Conservation (phyloP, 768 basidiomycete species). For the Trametes gibbosa region DNA sequence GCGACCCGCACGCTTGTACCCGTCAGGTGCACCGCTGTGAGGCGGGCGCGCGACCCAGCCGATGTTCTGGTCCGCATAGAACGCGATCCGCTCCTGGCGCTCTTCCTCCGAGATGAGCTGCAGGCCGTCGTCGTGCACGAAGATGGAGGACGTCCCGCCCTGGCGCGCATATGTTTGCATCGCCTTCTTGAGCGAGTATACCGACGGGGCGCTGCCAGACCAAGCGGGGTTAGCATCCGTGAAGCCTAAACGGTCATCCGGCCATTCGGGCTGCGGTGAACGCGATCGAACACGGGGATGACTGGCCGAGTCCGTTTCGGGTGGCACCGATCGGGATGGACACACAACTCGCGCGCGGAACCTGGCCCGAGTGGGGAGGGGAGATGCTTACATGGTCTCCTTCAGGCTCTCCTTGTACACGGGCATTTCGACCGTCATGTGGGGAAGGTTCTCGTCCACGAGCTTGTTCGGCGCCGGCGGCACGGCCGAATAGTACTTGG, state of each 20-base stretch:
- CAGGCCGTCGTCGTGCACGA: conserved; percentile 83
- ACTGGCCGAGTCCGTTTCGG: neutral
- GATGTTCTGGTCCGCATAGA: conserved; percentile 76
- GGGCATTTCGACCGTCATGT: conserved; percentile 79
- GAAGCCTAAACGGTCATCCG: neutral
- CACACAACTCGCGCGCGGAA: neutral
- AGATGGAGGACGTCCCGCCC: conserved; percentile 76
- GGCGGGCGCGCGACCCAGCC: conserved; percentile 82
- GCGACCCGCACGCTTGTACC: conserved; percentile 78
- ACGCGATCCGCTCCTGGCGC: conserved; percentile 60
- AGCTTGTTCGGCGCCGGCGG: conserved; percentile 59
- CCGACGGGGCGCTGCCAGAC: conserved; percentile 58
- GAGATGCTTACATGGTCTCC: conserved; percentile 67
- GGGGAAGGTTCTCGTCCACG: conserved; percentile 63
- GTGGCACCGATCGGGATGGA: neutral
- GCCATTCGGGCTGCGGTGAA: neutral
- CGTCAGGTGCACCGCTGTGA: conserved; percentile 58
- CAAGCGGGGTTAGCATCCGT: conserved; percentile 5
- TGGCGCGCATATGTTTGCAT: conserved; percentile 94
- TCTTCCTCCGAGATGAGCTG: conserved; percentile 65
- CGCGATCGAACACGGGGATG: neutral
- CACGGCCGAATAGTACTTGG: conserved; percentile 75
- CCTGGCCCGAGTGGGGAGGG: neutral
- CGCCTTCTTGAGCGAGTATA: conserved; percentile 76
- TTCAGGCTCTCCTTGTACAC: conserved; percentile 87